Conservation (phyloP, 2,329 filamentous ascomycete genomes). For the Cercospora sp. region DNA sequence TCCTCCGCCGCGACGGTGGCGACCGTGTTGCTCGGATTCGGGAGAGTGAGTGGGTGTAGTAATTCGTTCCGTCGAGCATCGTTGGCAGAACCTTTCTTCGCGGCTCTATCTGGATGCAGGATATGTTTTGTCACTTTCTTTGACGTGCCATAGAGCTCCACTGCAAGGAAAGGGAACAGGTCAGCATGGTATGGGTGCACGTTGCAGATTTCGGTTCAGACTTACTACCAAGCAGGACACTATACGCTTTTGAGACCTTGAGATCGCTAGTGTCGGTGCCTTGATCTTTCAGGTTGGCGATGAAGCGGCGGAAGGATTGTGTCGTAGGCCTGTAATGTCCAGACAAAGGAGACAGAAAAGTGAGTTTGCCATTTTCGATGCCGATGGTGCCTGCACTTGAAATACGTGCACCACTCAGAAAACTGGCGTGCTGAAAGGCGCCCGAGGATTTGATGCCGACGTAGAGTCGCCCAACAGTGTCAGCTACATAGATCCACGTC, state of each 20-base stretch:
- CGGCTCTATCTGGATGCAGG: slow-evolving; percentile 43
- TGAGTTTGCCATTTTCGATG: slow-evolving; percentile 75
- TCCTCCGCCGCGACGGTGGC: slow-evolving; percentile 25
- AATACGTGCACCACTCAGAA: slow-evolving; percentile 79
- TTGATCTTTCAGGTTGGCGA: slow-evolving; percentile 67
- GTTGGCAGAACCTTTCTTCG: not conserved
- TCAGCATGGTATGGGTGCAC: too few species aligned
- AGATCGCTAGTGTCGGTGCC: slow-evolving; percentile 77
- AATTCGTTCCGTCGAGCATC: slow-evolving; percentile 12
- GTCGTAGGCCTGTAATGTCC: slow-evolving; percentile 86
- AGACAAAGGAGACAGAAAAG: slow-evolving; percentile 64
- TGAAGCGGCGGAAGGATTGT: slow-evolving; percentile 77
- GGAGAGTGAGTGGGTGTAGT: slow-evolving; percentile 9
- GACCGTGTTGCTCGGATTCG: slow-evolving; percentile 2
- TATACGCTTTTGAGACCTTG: slow-evolving; percentile 69
- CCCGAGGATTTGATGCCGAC: slow-evolving; percentile 86
- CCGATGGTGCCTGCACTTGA: slow-evolving; percentile 80
- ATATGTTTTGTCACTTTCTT: slow-evolving; percentile 62
- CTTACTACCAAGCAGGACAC: slow-evolving; percentile 64
- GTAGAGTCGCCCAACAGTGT: slow-evolving; percentile 80
- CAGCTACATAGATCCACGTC: slow-evolving; percentile 90
- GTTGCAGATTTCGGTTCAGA: too few species aligned
- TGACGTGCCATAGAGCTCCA: slow-evolving; percentile 77
- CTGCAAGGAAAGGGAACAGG: not conserved
- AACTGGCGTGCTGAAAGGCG: slow-evolving; percentile 88